Evolutionary conservation across 768 basidiomycete genomes (phyloP).

Genomic region (Podaxis pistillaris): DNA sequence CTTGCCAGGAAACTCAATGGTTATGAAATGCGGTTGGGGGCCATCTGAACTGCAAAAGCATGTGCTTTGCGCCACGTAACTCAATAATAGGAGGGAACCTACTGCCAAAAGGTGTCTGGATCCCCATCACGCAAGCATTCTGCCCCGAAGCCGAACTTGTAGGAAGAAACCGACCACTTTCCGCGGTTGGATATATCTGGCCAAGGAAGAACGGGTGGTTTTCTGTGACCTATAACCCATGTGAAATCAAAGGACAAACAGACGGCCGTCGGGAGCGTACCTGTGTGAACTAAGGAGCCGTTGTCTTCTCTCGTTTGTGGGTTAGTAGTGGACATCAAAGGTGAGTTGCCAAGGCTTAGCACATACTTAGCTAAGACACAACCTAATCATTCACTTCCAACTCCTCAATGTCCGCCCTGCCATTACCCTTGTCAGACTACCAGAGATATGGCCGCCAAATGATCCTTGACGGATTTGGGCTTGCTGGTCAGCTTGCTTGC

Average conservation of each 20-base stretch:
- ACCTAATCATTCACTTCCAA: neutral
- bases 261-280: slow-evolving; percentile 18
- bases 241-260: neutral
- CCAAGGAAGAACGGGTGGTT: slow-evolving; percentile 59
- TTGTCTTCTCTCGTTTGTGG: slow-evolving; percentile 24
- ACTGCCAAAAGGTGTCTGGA: slow-evolving; percentile 98
- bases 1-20: slow-evolving; percentile 88
- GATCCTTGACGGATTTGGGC: slow-evolving; percentile 87
- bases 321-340: slow-evolving; percentile 2
- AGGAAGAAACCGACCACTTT: slow-evolving; percentile 95
- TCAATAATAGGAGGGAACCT: slow-evolving; percentile 30
- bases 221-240: slow-evolving; percentile 22
- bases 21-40: slow-evolving; percentile 95
- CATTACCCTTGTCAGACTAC: slow-evolving; percentile 65
- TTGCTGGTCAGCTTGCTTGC: slow-evolving; percentile 55
- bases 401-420: slow-evolving; percentile 1
- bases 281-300: slow-evolving; percentile 34
- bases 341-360: neutral
- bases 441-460: slow-evolving; percentile 94
- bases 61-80: neutral
- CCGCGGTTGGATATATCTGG: slow-evolving; percentile 87
- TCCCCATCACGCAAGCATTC: slow-evolving; percentile 89
- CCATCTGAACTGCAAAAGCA: slow-evolving; percentile 71
- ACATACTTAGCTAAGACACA: slow-evolving; percentile 8
- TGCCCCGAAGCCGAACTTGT: slow-evolving; percentile 94